Conservation (phyloP, 2,329 filamentous ascomycete genomes). For the Microascus cirrosus region DNA sequence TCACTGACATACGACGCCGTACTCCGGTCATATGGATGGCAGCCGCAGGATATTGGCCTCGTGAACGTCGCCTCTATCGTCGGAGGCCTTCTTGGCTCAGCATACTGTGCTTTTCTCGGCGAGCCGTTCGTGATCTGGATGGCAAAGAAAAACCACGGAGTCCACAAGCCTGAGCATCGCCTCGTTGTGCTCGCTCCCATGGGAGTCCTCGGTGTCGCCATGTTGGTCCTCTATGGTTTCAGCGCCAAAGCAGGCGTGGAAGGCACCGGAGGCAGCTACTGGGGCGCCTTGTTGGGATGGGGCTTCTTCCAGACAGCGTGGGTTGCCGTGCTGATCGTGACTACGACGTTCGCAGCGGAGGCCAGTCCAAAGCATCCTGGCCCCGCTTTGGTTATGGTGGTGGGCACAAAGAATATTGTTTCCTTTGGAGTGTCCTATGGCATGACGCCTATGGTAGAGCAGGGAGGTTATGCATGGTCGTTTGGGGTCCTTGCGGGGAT, state of each 20-base stretch:
- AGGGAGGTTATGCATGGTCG: conserved; percentile 8
- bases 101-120: conserved; percentile 11
- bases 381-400: conserved; percentile 19
- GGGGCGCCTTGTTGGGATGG: conserved; percentile 16
- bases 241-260: not conserved
- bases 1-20: conserved; percentile 24
- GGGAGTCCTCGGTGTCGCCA: conserved; percentile 9
- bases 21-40: conserved; percentile 20
- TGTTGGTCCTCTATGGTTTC: conserved; percentile 10
- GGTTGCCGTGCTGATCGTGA: conserved; percentile 14
- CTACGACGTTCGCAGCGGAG: conserved; percentile 21
- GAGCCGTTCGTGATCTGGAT: conserved; percentile 10
- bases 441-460: conserved; percentile 18
- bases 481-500: conserved; percentile 11
- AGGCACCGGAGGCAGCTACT: not conserved
- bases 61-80: conserved; percentile 36
- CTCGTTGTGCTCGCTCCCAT: conserved; percentile 9
- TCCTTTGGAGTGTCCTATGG: conserved; percentile 19
- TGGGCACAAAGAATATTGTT: conserved; percentile 21
- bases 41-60: conserved; percentile 22
- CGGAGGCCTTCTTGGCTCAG: conserved; percentile 22
- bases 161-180: conserved; percentile 12
- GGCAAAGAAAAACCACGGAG: conserved; percentile 10
- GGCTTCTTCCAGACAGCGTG: conserved; percentile 16
- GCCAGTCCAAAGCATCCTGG: conserved; percentile 20